Percentiles rank a stretch among this genome's conserved stretches.
These are phyloP conservation scores for Amaranthus cruentus DNA, from an alignment of 148 eudicot species.

Conservation along the genomic window DNA sequence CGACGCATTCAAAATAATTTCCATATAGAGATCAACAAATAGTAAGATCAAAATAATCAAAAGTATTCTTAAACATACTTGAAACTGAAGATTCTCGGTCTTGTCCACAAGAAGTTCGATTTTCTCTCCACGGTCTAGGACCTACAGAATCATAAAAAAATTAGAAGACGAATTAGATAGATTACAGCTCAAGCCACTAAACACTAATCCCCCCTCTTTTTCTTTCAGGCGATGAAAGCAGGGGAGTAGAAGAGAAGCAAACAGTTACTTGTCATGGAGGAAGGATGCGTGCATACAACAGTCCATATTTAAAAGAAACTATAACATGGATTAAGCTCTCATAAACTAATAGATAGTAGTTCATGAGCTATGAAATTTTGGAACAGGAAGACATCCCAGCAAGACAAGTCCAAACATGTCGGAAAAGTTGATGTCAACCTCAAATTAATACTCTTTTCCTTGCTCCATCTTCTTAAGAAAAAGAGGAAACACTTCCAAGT, in stretches of 20 bases:
- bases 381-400: too few relatives aligned
- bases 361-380: too few relatives aligned
- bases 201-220: background rate
- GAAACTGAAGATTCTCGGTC: slow-evolving; percentile 96
- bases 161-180: background rate
- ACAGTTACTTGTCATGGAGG: background rate
- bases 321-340: too few relatives aligned
- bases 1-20: background rate
- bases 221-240: background rate
- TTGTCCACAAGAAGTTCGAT: slow-evolving; percentile 93
- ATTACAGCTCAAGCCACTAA: background rate
- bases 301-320: too few relatives aligned
- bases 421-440: too few relatives aligned
- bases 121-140: slow-evolving; percentile 96
- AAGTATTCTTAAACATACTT: slow-evolving; percentile 36
- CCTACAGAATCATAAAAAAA: slow-evolving; percentile 35
- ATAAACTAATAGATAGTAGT: too few relatives aligned
- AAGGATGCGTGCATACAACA: too few relatives aligned
- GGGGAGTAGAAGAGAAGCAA: background rate
- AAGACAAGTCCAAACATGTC: too few relatives aligned
- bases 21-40: background rate
- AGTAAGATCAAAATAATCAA: background rate
- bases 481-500: too few relatives aligned
- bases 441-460: too few relatives aligned
- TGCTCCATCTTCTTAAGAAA: too few relatives aligned